phyloP scores from a whole-genome alignment of 2,329 filamentous ascomycete genomes.

The Aulographum hederae region DNA sequence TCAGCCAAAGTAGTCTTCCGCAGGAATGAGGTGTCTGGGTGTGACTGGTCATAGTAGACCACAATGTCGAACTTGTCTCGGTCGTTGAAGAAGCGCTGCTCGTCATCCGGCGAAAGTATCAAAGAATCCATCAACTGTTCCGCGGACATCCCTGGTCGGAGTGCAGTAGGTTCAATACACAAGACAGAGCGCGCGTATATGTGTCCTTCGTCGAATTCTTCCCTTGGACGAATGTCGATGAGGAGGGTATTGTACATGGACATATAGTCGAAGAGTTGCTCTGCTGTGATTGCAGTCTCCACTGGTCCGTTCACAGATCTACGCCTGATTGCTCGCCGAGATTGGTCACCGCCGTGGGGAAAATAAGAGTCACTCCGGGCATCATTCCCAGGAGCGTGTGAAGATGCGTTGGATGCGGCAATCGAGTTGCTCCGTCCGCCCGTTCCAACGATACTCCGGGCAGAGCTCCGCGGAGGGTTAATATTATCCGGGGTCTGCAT shows the following conservation, averaged over 20 bases:
- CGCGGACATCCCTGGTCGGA: conserved; percentile 48
- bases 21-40: conserved; percentile 39
- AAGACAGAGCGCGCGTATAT: conserved; percentile 71
- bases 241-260: conserved; percentile 51
- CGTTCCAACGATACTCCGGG: conserved; percentile 41
- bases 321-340: conserved; percentile 9
- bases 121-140: conserved; percentile 49
- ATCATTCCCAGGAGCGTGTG: conserved; percentile 18
- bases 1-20: conserved; percentile 16
- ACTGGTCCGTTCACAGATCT: conserved; percentile 31
- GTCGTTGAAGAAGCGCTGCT: conserved; percentile 56
- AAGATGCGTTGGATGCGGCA: conserved; percentile 14
- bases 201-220: conserved; percentile 74
- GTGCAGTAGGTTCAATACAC: conserved; percentile 70
- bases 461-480: conserved; percentile 45
- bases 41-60: conserved; percentile 71
- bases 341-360: conserved; percentile 9
- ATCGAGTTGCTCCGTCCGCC: conserved; percentile 36
- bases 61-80: conserved; percentile 65
- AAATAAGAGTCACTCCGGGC: conserved; percentile 24
- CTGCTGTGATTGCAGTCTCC: conserved; percentile 45
- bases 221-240: conserved; percentile 68
- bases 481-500: conserved; percentile 47
- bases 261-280: conserved; percentile 55
- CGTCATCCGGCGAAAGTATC: conserved; percentile 52